phyloP scores from a whole-genome alignment of 1,284 basidiomycete genomes.

The Tylopilus sp. region DNA sequence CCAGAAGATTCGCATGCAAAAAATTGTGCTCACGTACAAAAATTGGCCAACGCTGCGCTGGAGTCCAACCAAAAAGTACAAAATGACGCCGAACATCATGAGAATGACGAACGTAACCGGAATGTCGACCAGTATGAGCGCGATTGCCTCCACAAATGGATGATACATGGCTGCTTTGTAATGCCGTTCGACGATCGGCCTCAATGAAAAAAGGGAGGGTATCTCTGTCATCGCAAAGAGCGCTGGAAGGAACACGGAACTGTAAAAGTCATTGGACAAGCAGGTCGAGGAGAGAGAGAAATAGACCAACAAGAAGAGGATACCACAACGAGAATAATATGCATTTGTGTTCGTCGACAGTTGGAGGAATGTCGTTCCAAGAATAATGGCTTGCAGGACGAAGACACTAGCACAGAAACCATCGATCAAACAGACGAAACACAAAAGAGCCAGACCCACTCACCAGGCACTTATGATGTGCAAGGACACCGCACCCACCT shows the following conservation, averaged over 20 bases:
- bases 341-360: slow-evolving; percentile 70
- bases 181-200: slow-evolving; percentile 70
- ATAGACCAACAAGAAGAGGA: slow-evolving; percentile 71
- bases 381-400: slow-evolving; percentile 76
- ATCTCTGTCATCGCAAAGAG: slow-evolving; percentile 50
- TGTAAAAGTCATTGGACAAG: slow-evolving; percentile 18
- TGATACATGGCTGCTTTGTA: slow-evolving; percentile 65
- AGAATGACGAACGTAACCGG: slow-evolving; percentile 62
- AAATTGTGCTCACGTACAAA: slow-evolving; percentile 48
- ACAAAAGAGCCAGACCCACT: slow-evolving; percentile 11
- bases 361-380: slow-evolving; percentile 82
- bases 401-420: slow-evolving; percentile 46
- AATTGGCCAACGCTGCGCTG: slow-evolving; percentile 56
- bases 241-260: slow-evolving; percentile 43
- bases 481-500: slow-evolving; percentile 64
- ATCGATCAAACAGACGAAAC: slow-evolving; percentile 40
- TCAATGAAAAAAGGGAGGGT: slow-evolving; percentile 60
- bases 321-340: slow-evolving; percentile 86
- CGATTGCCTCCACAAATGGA: slow-evolving; percentile 65
- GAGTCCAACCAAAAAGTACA: slow-evolving; percentile 69
- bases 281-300: background rate
- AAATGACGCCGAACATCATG: slow-evolving; percentile 57
- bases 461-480: slow-evolving; percentile 50
- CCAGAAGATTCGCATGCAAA: slow-evolving; percentile 8
- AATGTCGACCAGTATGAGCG: slow-evolving; percentile 70